These are phyloP conservation scores for Kwoniella dendrophila DNA, from an alignment of 768 basidiomycete species.

Conservation along the genomic window DNA sequence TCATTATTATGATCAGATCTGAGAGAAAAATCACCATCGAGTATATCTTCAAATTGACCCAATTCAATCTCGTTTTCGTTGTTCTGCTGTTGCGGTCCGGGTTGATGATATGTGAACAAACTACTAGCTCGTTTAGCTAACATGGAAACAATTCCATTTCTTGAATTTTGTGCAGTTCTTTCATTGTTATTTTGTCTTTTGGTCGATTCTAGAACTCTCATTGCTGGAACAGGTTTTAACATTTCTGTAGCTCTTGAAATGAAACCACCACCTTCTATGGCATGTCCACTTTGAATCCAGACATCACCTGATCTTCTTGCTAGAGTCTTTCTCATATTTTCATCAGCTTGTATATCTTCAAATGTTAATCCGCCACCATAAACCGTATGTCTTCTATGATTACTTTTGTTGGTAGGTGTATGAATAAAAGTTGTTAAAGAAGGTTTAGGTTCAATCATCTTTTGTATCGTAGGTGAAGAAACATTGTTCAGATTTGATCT, in stretches of 20 bases:
- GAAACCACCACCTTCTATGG: constrained; percentile 28
- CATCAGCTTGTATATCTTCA: constrained; percentile 30
- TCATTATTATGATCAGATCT: too few species aligned
- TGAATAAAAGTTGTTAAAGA: constrained; percentile 34
- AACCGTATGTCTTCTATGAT: constrained; percentile 44
- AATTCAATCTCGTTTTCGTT: constrained; percentile 18
- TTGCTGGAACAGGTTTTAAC: constrained; percentile 45
- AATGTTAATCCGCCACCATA: constrained; percentile 27
- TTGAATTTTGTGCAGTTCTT: not conserved
- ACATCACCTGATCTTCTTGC: constrained; percentile 44
- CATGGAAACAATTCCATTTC: constrained; percentile 43
- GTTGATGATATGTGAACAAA: too few species aligned
- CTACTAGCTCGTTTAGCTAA: constrained; percentile 27
- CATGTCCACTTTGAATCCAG: constrained; percentile 47
- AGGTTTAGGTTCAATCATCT: constrained; percentile 43
- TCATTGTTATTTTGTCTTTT: not conserved
- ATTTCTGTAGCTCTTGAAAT: constrained; percentile 41
- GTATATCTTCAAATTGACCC: constrained; percentile 25
- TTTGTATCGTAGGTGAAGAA: constrained; percentile 19
- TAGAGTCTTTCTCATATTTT: constrained; percentile 27
- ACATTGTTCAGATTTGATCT: too few species aligned
- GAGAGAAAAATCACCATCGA: not conserved
- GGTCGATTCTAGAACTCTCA: constrained; percentile 34
- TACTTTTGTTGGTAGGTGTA: not conserved
- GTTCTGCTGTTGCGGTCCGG: too few species aligned